Conservation (phyloP, 805 yeast species). For the Hermanozyma aechmeae region DNA sequence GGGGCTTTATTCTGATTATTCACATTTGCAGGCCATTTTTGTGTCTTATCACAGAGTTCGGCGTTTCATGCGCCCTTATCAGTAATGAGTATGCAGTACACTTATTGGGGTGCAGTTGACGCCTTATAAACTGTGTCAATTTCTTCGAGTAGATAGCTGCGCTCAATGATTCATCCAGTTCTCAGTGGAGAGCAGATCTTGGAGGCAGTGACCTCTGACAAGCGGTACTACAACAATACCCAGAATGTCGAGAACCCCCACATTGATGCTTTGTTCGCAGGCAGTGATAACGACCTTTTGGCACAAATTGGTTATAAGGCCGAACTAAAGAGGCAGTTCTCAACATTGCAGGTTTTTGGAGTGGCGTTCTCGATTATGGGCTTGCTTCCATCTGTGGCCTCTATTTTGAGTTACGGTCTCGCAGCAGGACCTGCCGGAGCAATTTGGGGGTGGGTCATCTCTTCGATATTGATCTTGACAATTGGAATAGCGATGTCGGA, state of each 20-base stretch:
- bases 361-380: constrained; percentile 71
- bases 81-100: no score
- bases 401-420: constrained; percentile 44
- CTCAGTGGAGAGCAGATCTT: constrained; percentile 14
- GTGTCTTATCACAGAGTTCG: no score
- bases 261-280: constrained; percentile 8
- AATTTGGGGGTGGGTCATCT: constrained; percentile 67
- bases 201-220: constrained; percentile 16
- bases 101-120: no score
- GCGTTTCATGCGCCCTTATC: no score
- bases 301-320: constrained; percentile 63
- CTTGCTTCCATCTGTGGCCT: constrained; percentile 53
- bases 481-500: constrained; percentile 61
- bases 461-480: constrained; percentile 44
- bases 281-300: constrained; percentile 22
- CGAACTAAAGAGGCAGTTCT: constrained; percentile 52
- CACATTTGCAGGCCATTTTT: no score
- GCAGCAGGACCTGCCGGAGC: constrained; percentile 57
- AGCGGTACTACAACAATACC: constrained; percentile 16
- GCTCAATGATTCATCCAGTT: constrained; percentile 6
- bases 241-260: constrained; percentile 20
- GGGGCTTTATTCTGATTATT: no score
- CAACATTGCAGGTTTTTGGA: constrained; percentile 58
- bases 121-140: no score
- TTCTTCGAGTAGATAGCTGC: no score